Percentiles rank a stretch among this genome's conserved stretches.
These are phyloP conservation scores for Camelina hispida DNA, from an alignment of 345 rosid species.

Conservation along the genomic window DNA sequence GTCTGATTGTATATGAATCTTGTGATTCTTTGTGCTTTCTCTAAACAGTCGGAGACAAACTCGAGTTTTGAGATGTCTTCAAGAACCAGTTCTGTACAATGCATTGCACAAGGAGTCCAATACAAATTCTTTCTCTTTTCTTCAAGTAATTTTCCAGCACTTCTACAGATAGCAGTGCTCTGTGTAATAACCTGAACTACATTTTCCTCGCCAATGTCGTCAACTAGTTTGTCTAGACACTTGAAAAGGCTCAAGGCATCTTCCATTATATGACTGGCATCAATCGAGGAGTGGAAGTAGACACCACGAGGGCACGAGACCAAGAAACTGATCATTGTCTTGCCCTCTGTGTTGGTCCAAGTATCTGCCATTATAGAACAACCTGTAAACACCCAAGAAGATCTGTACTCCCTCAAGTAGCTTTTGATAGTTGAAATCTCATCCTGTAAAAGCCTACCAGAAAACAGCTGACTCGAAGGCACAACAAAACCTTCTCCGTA, in stretches of 20 bases:
- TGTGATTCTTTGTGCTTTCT: constrained; percentile 65
- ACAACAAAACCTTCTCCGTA: constrained; percentile 56
- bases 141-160: constrained; percentile 84
- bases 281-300: constrained; percentile 67
- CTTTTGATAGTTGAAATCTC: constrained; percentile 56
- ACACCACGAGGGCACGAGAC: constrained; percentile 68
- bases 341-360: constrained; percentile 70
- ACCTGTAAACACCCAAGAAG: constrained; percentile 57
- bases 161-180: constrained; percentile 55
- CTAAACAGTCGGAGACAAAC: constrained; percentile 66
- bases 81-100: constrained; percentile 67
- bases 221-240: constrained; percentile 70
- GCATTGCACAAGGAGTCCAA: constrained; percentile 80
- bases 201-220: constrained; percentile 76
- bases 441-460: constrained; percentile 58
- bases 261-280: constrained; percentile 61
- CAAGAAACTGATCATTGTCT: constrained; percentile 60
- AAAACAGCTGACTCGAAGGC: constrained; percentile 54
- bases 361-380: constrained; percentile 68
- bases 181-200: constrained; percentile 74
- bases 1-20: constrained; percentile 62
- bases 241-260: constrained; percentile 62
- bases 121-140: constrained; percentile 72
- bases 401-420: constrained; percentile 52
- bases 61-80: constrained; percentile 68